Evolutionary conservation across 2,329 filamentous ascomycete species (phyloP).

Genomic region (Fusarium irregulare): DNA sequence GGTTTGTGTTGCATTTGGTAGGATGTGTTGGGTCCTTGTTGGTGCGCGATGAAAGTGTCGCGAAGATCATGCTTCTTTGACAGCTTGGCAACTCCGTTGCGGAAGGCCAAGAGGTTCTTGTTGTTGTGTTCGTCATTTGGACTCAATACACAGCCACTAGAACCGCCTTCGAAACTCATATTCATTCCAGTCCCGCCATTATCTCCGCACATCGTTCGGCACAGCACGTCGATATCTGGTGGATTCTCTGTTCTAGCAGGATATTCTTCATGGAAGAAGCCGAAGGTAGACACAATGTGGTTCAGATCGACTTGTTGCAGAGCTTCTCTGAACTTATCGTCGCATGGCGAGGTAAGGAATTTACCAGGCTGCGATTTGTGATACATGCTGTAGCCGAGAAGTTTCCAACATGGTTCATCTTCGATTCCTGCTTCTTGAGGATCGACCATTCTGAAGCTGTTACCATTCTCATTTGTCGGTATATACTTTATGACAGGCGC

Average conservation of each 20-base stretch:
- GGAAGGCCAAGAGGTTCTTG: too few relatives aligned
- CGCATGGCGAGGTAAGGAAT: not conserved
- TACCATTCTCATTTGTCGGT: rapidly evolving
- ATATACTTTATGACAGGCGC: not conserved
- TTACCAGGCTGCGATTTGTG: not conserved
- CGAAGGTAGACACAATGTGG: not conserved
- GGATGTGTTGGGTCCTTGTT: not conserved
- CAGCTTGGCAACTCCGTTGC: rapidly evolving
- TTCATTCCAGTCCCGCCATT: too few relatives aligned
- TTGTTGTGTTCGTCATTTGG: too few relatives aligned
- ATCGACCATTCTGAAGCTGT: not conserved
- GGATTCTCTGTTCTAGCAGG: not conserved
- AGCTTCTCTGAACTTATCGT: not conserved
- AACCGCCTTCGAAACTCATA: too few relatives aligned
- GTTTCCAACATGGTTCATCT: not conserved
- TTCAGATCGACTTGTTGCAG: not conserved
- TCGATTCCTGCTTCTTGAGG: not conserved
- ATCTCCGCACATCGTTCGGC: too few relatives aligned
- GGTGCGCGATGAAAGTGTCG: not conserved
- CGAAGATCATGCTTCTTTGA: not conserved
- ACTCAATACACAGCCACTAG: too few relatives aligned
- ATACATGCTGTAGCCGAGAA: not conserved
- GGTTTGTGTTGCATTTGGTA: not conserved
- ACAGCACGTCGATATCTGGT: not conserved
- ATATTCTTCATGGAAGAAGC: not conserved